Evolutionary conservation across 805 yeast genomes (phyloP).

Genomic region (Lipomyces spencermartinsiae): DNA sequence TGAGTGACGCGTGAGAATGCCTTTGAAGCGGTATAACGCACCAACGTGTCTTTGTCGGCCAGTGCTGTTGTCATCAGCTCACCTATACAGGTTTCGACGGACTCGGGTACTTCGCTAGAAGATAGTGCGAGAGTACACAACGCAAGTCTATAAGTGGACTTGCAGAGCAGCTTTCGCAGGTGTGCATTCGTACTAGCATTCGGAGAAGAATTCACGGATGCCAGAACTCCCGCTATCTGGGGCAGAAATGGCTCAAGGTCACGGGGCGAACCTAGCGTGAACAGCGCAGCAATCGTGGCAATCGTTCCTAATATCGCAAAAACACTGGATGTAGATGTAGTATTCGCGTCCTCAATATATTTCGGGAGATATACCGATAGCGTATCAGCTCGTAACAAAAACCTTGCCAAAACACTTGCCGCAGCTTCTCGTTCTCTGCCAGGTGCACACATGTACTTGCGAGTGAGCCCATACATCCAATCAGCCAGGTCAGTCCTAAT

Average conservation of each 20-base stretch:
- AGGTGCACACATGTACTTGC: slow-evolving; percentile 49
- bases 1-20: slow-evolving; percentile 44
- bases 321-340: background rate
- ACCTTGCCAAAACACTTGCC: slow-evolving; percentile 57
- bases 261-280: slow-evolving; percentile 14
- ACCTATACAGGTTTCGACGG: slow-evolving; percentile 57
- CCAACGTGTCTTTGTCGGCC: slow-evolving; percentile 57
- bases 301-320: slow-evolving; percentile 20
- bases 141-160: slow-evolving; percentile 31
- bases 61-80: slow-evolving; percentile 53
- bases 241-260: slow-evolving; percentile 17
- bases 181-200: slow-evolving; percentile 10
- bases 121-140: slow-evolving; percentile 26
- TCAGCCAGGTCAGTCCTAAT: slow-evolving; percentile 47
- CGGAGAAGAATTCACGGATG: background rate
- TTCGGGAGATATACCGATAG: slow-evolving; percentile 43
- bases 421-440: slow-evolving; percentile 67
- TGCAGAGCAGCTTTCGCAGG: slow-evolving; percentile 28
- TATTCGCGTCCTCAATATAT: slow-evolving; percentile 36
- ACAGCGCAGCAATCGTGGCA: slow-evolving; percentile 22
- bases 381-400: slow-evolving; percentile 59
- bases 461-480: slow-evolving; percentile 46
- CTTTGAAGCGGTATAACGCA: slow-evolving; percentile 72
- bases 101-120: slow-evolving; percentile 46
- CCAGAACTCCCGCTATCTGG: slow-evolving; percentile 4